A percentile compares a stretch with the other conserved stretches of the same genome.
Conservation (phyloP, 1,139 yeast species). For the Suhomyces ambrosiae region DNA sequence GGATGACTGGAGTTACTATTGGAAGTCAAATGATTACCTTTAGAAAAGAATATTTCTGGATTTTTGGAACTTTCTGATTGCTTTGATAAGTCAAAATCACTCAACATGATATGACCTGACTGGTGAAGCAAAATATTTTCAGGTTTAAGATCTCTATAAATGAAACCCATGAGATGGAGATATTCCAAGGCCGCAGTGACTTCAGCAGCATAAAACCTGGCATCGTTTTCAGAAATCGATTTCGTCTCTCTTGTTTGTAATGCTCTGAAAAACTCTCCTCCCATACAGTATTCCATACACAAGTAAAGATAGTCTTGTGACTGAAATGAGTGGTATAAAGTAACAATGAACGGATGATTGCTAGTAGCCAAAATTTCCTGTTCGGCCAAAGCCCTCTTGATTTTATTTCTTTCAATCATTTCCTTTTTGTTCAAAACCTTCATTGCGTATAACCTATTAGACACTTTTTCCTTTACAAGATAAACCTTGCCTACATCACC, state of each 20-base stretch:
- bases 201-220: slow-evolving; percentile 93
- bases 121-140: slow-evolving; percentile 92
- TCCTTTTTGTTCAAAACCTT: slow-evolving; percentile 87
- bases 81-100: slow-evolving; percentile 93
- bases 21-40: slow-evolving; percentile 26
- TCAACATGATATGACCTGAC: slow-evolving; percentile 96
- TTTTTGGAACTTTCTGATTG: slow-evolving; percentile 72
- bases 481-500: slow-evolving; percentile 99
- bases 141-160: slow-evolving; percentile 92
- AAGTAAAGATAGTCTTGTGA: slow-evolving; percentile 89
- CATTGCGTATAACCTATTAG: slow-evolving; percentile 85
- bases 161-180: slow-evolving; percentile 93
- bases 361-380: slow-evolving; percentile 95
- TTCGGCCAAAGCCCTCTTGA: slow-evolving; percentile 92
- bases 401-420: slow-evolving; percentile 93
- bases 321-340: slow-evolving; percentile 94
- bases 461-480: slow-evolving; percentile 77
- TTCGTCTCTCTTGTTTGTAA: slow-evolving; percentile 87
- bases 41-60: slow-evolving; percentile 49
- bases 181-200: slow-evolving; percentile 97
- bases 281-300: slow-evolving; percentile 99
- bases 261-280: slow-evolving; percentile 97
- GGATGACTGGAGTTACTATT: slow-evolving; percentile 18
- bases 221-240: slow-evolving; percentile 85
- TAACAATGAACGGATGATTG: slow-evolving; percentile 96